Evolutionary conservation across 2,329 filamentous ascomycete genomes (phyloP).

Genomic region (Myriosclerotinia scirpicola): DNA sequence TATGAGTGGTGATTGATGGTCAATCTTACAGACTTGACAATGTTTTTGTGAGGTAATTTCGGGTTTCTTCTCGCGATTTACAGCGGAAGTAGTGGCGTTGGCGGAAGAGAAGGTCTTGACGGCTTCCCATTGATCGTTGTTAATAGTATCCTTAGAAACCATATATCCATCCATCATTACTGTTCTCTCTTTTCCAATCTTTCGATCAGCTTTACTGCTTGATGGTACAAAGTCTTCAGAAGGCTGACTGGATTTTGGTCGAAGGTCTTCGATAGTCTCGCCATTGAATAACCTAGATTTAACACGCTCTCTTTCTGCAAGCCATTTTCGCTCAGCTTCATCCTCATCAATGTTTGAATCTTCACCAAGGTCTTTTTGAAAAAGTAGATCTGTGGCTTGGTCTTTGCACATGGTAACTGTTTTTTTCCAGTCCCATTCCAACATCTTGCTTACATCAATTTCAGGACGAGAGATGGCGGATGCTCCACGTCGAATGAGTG

Average conservation of each 20-base stretch:
- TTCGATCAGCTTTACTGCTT: conserved; percentile 46
- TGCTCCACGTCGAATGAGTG: conserved; percentile 53
- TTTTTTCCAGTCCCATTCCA: conserved; percentile 55
- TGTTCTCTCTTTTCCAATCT: conserved; percentile 57
- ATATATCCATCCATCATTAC: conserved; percentile 57
- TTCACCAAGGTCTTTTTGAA: conserved; percentile 39
- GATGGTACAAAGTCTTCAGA: conserved; percentile 40
- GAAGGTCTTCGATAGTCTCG: conserved; percentile 45
- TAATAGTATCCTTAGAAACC: conserved; percentile 56
- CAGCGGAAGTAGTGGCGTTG: conserved; percentile 52
- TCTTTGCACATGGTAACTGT: conserved; percentile 56
- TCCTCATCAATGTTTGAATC: conserved; percentile 42
- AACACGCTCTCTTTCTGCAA: conserved; percentile 56
- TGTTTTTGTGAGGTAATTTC: conserved; percentile 47
- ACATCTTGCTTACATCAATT: conserved; percentile 56
- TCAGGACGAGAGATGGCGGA: conserved; percentile 53
- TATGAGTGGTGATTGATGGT: conserved; percentile 49
- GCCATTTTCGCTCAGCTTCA: conserved; percentile 55
- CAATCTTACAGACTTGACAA: conserved; percentile 51
- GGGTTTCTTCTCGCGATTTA: conserved; percentile 49
- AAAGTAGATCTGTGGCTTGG: conserved; percentile 46
- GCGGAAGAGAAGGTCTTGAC: conserved; percentile 58
- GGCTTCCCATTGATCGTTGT: conserved; percentile 55
- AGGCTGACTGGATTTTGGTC: conserved; percentile 42
- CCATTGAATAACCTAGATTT: conserved; percentile 59